Evolutionary conservation across 2,329 filamentous ascomycete genomes (phyloP), one percentile per base, ranked within the genome.

Genomic region (Chrysoporthe cubensis): DNA sequence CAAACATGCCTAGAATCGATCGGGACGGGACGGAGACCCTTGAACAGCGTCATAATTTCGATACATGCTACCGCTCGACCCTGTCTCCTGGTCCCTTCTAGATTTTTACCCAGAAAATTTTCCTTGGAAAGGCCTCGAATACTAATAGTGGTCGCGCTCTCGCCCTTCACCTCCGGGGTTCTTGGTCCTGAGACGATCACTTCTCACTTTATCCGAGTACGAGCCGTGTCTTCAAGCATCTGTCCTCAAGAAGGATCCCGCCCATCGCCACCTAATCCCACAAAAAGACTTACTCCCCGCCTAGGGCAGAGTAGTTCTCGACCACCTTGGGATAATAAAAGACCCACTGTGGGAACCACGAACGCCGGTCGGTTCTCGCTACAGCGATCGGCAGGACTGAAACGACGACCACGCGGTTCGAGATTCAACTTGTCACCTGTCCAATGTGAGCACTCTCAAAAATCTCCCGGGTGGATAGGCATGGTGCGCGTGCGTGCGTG

Each of bases 281-380:
- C 26, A 26, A 26, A 54, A 26, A 54, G 11, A 21, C 50, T 54
- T 54, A 34, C 50, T 9, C 37, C 5, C 37, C 26, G 26, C 26
- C 26, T 26, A 26, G 26, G 26, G 26, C 26, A 26, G 26, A 26
- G 26, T 26, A 9, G 9, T 40, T 40, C 37, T 54, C 50, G 11
- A 34, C 21, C 16, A 54, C 50, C 50, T 21, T 2, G 50, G n/a
- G 21, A 9, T 7, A 9, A 54, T 26, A 54, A 54, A 9, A 40
- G 54, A 57, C 34, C 54, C 54, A 57, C 54, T 37, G 54, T 57
- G 54, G 54, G 13, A 54, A 54, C 50, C 11, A 54, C 50, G 13
- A 16, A 32, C 32, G 50, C 50, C 26, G 26, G 50, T 32, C 50
- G 26, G 26, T 16, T 16, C 14, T 54, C 50, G 50, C 26, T 54